A percentile compares a stretch with the other conserved stretches of the same genome.
Conservation (phyloP, 768 basidiomycete species). For the Boletus eberwhitei region DNA sequence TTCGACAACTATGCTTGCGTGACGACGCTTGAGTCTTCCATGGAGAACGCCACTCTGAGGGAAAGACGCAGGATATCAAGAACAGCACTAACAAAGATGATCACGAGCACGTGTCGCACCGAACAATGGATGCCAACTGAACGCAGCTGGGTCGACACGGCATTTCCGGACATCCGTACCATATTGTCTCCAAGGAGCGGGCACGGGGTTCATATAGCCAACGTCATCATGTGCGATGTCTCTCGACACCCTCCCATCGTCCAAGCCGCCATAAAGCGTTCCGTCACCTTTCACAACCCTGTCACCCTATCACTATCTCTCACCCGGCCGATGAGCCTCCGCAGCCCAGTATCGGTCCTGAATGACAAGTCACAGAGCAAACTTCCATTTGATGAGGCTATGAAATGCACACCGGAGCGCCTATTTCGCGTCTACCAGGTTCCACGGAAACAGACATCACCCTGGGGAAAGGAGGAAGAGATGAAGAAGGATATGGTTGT, state of each 20-base stretch:
- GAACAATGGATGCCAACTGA: slow-evolving; percentile 26
- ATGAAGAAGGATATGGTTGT: slow-evolving; percentile 7
- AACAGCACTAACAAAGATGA: slow-evolving; percentile 14
- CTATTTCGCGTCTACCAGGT: slow-evolving; percentile 21
- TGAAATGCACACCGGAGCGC: slow-evolving; percentile 14
- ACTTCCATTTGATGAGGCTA: slow-evolving; percentile 18
- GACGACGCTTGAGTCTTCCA: slow-evolving; percentile 27
- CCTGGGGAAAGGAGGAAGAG: neutral
- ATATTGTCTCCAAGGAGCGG: slow-evolving; percentile 13
- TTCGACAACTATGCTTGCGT: slow-evolving; percentile 39
- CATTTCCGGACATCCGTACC: slow-evolving; percentile 18
- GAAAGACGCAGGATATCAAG: slow-evolving; percentile 24
- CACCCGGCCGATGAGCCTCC: slow-evolving; percentile 6
- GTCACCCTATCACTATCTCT: slow-evolving; percentile 7
- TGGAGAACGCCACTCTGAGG: slow-evolving; percentile 5
- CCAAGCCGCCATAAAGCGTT: slow-evolving; percentile 1
- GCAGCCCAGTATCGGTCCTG: slow-evolving; percentile 10
- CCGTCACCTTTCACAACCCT: slow-evolving; percentile 18
- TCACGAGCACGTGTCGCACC: slow-evolving; percentile 16
- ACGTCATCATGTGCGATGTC: slow-evolving; percentile 24
- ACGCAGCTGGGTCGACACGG: slow-evolving; percentile 22
- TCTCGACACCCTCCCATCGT: slow-evolving; percentile 1
- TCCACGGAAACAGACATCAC: slow-evolving; percentile 1
- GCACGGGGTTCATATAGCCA: slow-evolving; percentile 2
- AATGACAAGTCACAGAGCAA: neutral